A percentile compares a stretch with the other conserved stretches of the same genome.
Conservation (phyloP, 2,329 filamentous ascomycete species). For the Capronia coronata region DNA sequence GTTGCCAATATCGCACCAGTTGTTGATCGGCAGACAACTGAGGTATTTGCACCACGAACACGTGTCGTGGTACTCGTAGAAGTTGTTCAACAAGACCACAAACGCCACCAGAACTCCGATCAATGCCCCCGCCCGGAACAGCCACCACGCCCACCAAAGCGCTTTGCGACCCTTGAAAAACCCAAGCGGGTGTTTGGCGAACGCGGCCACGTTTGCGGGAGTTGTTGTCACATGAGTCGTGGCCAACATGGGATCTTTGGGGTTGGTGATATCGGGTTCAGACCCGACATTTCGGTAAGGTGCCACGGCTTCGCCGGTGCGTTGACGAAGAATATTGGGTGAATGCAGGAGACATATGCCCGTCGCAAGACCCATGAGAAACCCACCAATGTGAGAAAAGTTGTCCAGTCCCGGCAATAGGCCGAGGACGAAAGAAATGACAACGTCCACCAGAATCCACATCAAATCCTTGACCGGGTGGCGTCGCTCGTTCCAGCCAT, state of each 20-base stretch:
- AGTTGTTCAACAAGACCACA: conserved; percentile 80
- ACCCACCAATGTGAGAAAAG: conserved; percentile 94
- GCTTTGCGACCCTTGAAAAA: conserved; percentile 92
- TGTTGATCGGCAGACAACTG: conserved; percentile 63
- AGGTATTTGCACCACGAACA: conserved; percentile 95
- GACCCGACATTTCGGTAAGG: conserved; percentile 24
- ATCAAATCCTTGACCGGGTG: conserved; percentile 76
- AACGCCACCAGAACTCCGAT: conserved; percentile 78
- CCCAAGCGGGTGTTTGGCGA: conserved; percentile 49
- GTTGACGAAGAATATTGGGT: conserved; percentile 68
- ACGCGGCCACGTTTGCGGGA: conserved; percentile 45
- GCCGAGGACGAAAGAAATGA: conserved; percentile 86
- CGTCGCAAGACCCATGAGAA: conserved; percentile 81
- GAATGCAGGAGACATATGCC: conserved; percentile 85
- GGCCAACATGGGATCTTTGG: conserved; percentile 15
- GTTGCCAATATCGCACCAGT: conserved; percentile 40
- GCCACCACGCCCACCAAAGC: conserved; percentile 97
- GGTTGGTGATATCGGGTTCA: conserved; percentile 16
- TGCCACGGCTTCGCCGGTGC: conserved; percentile 53
- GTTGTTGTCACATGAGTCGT: conserved; percentile 41
- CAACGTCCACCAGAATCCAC: conserved; percentile 77
- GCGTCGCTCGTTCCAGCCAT: conserved; percentile 77
- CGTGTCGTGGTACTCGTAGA: conserved; percentile 69
- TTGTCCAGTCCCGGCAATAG: conserved; percentile 91
- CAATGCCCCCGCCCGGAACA: conserved; percentile 70